Evolutionary conservation across 305 asterid species (phyloP), one percentile per base, ranked within the genome.

Genomic region (Fraxinus xanthoxyloides): DNA sequence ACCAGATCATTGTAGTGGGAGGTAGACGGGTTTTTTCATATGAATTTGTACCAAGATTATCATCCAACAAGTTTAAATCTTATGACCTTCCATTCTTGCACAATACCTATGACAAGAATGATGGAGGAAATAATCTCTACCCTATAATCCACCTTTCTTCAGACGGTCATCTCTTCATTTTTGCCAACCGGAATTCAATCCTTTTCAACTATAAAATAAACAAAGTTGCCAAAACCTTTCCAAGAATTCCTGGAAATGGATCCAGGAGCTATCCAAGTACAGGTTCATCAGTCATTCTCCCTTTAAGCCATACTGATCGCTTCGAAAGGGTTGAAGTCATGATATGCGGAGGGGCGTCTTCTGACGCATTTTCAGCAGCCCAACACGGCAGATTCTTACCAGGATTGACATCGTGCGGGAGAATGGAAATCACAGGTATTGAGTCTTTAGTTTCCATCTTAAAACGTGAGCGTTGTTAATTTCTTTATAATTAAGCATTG

Each of bases 221-320:
- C 72, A 80, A 4, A 17, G 89, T 92, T 5, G 90, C 86, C 1
- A 93, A 91, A 67, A 80, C 35, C 0, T 93, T 81, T 21, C 95
- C 97, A 0, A 72, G 84, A 77, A 92, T 91, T 26, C 95, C 93
- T 0, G 93, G 91, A 3, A 59, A 79, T 6, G 93, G 97, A 1
- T 87, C 92, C 1, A 86, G 97, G 84, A 92, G 91, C 86, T 86
- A 91, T 61, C 97, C 95, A 1, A 91, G 93, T 85, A 84, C 91
- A 0, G 95, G 92, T 4, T 92, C 95, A 0, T 92, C 97, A 0
- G 97, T 91, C 19, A 84, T 92, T 31, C 94, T 93, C 30, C 97
- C 97, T 0, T 65, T 92, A 43, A 79, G 85, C 83, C 87, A 89
- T 77, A 48, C n/a, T 0, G 51, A 90, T 0, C 75, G 82, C n/a